These are phyloP conservation scores for Zygosaccharomyces pseudobailii DNA, from an alignment of 1,139 yeast genomes.

Conservation along the genomic window DNA sequence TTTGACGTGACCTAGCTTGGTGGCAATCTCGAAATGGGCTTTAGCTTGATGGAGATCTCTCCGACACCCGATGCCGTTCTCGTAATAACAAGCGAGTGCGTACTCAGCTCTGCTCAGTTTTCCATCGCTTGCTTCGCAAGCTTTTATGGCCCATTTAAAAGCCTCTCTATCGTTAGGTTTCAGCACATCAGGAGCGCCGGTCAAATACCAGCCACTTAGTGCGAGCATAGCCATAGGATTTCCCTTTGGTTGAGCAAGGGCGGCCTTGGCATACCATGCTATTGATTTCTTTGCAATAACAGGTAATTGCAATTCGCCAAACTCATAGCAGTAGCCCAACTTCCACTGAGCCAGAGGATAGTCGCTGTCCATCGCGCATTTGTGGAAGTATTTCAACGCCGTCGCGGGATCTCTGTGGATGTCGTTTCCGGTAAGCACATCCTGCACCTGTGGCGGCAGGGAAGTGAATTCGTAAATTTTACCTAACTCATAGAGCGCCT, in stretches of 20 bases:
- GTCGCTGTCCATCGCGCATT: slow-evolving; percentile 64
- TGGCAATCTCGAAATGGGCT: slow-evolving; percentile 55
- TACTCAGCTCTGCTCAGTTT: slow-evolving; percentile 78
- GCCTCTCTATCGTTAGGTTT: slow-evolving; percentile 74
- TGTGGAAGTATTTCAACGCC: slow-evolving; percentile 65
- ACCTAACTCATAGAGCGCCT: slow-evolving; percentile 63
- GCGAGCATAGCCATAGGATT: slow-evolving; percentile 89
- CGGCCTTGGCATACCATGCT: slow-evolving; percentile 87
- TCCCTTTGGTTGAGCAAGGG: slow-evolving; percentile 45
- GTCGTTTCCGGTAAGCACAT: slow-evolving; percentile 17
- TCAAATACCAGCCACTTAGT: slow-evolving; percentile 84
- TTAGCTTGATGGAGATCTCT: slow-evolving; percentile 45
- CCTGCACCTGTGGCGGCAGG: slow-evolving; percentile 16
- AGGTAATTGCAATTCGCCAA: slow-evolving; percentile 67
- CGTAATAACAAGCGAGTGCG: slow-evolving; percentile 77
- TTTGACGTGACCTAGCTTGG: slow-evolving; percentile 53
- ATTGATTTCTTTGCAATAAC: slow-evolving; percentile 70
- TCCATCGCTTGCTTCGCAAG: slow-evolving; percentile 76
- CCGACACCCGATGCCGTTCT: slow-evolving; percentile 68
- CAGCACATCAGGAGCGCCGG: slow-evolving; percentile 72
- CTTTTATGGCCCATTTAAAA: slow-evolving; percentile 61
- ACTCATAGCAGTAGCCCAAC: slow-evolving; percentile 82
- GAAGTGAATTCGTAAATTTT: slow-evolving; percentile 61
- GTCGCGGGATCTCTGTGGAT: slow-evolving; percentile 43
- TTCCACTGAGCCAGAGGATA: slow-evolving; percentile 82